A percentile compares a stretch with the other conserved stretches of the same genome.
phyloP scores from a whole-genome alignment of 1,139 yeast species.

The Hansenula lynferdii region DNA sequence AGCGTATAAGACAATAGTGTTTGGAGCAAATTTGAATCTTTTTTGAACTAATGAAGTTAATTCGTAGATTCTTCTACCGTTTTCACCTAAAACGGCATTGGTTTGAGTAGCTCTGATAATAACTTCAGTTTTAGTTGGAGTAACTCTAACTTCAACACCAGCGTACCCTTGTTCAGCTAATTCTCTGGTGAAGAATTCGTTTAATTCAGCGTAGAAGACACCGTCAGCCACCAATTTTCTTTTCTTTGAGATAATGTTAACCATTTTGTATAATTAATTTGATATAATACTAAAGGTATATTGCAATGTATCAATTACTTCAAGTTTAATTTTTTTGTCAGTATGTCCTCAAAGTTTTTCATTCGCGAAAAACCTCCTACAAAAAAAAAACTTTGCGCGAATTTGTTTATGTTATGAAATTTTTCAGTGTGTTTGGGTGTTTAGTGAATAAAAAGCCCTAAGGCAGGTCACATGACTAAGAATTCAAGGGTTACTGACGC shows the following conservation, averaged over 20 bases:
- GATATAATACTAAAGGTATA: not conserved
- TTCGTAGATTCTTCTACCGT: conserved; percentile 99
- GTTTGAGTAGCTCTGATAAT: conserved; percentile 99
- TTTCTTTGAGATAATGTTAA: conserved; percentile 71
- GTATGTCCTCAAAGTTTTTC: too few relatives aligned
- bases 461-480: too few relatives aligned
- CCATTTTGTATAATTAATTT: conserved; percentile 34
- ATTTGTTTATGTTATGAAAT: too few relatives aligned
- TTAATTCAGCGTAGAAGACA: conserved; percentile 99
- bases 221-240: conserved; percentile 99
- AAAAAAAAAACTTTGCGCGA: too few relatives aligned
- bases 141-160: conserved; percentile 99
- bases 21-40: conserved; percentile 97
- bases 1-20: conserved; percentile 92
- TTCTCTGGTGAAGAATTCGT: conserved; percentile 99
- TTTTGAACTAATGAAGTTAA: conserved; percentile 96
- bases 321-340: too few relatives aligned
- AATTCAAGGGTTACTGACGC: too few relatives aligned
- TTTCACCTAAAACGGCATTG: conserved; percentile 98
- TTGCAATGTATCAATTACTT: too few relatives aligned
- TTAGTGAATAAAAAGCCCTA: too few relatives aligned
- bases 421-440: too few relatives aligned
- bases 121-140: conserved; percentile 97
- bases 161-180: conserved; percentile 99
- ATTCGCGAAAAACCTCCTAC: too few relatives aligned